Evolutionary conservation across 2,329 filamentous ascomycete genomes (phyloP).

Genomic region (Apiospora kogelbergensis): DNA sequence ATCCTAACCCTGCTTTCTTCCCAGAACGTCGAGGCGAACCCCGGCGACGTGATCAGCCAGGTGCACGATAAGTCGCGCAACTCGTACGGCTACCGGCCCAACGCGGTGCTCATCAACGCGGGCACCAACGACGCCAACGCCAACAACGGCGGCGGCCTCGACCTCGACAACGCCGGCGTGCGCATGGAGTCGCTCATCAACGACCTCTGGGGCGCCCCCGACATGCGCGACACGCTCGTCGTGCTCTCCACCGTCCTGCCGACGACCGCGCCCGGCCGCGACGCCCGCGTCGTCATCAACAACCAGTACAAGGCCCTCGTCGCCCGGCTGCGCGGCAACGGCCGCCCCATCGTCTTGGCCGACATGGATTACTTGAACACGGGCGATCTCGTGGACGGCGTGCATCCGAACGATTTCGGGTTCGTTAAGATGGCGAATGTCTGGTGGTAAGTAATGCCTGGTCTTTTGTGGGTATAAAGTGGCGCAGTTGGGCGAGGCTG

Average conservation of each 20-base stretch:
- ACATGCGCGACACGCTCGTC: slow-evolving; percentile 25
- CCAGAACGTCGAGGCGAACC: slow-evolving; percentile 18
- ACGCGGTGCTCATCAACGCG: slow-evolving; percentile 27
- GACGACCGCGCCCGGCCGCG: slow-evolving; percentile 10
- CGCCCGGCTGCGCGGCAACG: background rate
- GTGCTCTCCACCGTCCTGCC: slow-evolving; percentile 34
- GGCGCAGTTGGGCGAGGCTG: background rate
- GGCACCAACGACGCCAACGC: slow-evolving; percentile 32
- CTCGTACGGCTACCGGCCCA: slow-evolving; percentile 17
- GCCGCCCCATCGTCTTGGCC: slow-evolving; percentile 1
- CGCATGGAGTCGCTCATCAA: slow-evolving; percentile 27
- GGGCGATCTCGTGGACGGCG: slow-evolving; percentile 18
- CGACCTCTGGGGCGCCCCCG: slow-evolving; percentile 21
- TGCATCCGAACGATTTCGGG: slow-evolving; percentile 22
- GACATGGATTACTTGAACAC: slow-evolving; percentile 12
- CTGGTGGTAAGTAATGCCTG: slow-evolving; percentile 10
- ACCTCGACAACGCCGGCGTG: slow-evolving; percentile 20
- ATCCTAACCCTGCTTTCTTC: background rate
- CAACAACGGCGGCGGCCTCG: slow-evolving; percentile 10
- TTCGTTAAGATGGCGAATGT: slow-evolving; percentile 22
- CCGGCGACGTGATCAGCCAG: slow-evolving; percentile 18
- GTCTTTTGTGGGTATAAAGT: background rate
- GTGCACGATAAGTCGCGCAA: slow-evolving; percentile 10
- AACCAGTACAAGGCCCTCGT: slow-evolving; percentile 26
- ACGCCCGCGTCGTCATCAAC: slow-evolving; percentile 17